phyloP scores from a whole-genome alignment of 2,329 filamentous ascomycete species.

The Pseudogymnoascus sp. region DNA sequence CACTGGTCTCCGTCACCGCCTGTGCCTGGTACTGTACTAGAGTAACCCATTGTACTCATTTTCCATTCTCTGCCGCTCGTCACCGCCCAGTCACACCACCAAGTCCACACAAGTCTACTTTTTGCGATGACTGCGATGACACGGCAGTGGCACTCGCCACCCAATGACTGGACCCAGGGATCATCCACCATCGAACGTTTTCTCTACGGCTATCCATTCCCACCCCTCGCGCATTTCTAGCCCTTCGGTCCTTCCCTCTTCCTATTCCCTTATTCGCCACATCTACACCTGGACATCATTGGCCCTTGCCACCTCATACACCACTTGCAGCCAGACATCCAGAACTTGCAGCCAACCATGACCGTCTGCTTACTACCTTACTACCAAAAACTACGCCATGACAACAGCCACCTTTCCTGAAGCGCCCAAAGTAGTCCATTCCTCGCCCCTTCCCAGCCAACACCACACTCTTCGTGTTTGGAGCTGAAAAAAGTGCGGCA shows the following conservation, averaged over 20 bases:
- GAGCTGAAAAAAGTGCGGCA: neutral
- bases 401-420: neutral
- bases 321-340: neutral
- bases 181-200: neutral
- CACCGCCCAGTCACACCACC: neutral
- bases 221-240: neutral
- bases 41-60: no score
- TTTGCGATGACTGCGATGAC: constrained; percentile 9
- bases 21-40: neutral
- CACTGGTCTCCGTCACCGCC: neutral
- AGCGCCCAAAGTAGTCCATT: neutral
- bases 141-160: neutral
- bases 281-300: neutral
- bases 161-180: neutral
- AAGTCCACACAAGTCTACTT: neutral
- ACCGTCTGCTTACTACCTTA: neutral
- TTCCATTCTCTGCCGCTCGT: neutral
- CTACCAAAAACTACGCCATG: neutral
- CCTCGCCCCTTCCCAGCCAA: neutral
- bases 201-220: neutral
- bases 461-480: neutral
- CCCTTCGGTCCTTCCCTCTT: neutral
- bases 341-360: neutral
- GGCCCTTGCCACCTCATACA: neutral
- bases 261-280: neutral